A percentile compares a stretch with the other conserved stretches of the same genome.
phyloP scores from a whole-genome alignment of 2,329 filamentous ascomycete species.

The Alternaria sp. region DNA sequence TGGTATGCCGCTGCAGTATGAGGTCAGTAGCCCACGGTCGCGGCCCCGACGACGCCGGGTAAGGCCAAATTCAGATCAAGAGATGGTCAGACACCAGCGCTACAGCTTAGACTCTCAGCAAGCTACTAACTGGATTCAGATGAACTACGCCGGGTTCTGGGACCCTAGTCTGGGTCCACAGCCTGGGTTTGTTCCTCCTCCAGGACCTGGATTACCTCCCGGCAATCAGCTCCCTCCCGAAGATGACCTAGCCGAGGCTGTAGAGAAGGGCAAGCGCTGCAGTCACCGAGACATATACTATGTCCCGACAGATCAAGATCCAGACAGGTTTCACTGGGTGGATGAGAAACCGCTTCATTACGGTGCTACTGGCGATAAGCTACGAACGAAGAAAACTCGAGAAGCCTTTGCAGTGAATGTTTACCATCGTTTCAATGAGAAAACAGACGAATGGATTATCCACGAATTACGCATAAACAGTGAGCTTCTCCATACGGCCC shows the following conservation, averaged over 20 bases:
- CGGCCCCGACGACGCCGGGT: neutral
- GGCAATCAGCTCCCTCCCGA: neutral
- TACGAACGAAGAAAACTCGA: conserved; percentile 22
- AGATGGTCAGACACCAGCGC: neutral
- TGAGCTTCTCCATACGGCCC: conserved; percentile 63
- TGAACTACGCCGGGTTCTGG: neutral
- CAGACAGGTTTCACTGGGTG: conserved; percentile 14
- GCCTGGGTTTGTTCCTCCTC: neutral
- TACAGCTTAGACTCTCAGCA: neutral
- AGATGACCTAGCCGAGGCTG: conserved; percentile 18
- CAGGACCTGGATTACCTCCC: neutral
- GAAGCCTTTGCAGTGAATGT: conserved; percentile 23
- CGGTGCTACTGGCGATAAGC: conserved; percentile 3
- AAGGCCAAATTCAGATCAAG: neutral
- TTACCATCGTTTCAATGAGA: conserved; percentile 14
- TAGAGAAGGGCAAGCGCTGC: conserved; percentile 21
- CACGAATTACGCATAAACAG: conserved; percentile 59
- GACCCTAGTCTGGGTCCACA: neutral
- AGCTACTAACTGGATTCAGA: neutral
- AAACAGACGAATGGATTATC: conserved; percentile 13
- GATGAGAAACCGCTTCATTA: conserved; percentile 13
- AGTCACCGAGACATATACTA: conserved; percentile 16
- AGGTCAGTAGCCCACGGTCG: neutral
- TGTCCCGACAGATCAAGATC: conserved; percentile 4
- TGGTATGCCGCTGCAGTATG: neutral